These are phyloP conservation scores for Multifurca ochricompacta DNA, from an alignment of 768 basidiomycete species.

Conservation along the genomic window DNA sequence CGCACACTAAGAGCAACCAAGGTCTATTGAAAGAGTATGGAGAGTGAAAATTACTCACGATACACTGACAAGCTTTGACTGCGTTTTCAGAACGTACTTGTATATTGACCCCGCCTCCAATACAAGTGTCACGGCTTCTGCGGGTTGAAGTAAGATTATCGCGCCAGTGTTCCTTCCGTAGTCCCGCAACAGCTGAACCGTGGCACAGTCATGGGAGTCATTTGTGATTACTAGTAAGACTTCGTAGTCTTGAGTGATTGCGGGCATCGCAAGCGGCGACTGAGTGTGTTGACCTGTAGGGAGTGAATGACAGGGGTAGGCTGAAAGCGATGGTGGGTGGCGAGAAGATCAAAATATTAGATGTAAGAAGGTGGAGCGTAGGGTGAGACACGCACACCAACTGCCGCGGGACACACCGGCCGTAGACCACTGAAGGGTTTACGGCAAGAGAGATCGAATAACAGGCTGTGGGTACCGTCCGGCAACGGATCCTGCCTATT, in stretches of 20 bases:
- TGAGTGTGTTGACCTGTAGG: slow-evolving; percentile 34
- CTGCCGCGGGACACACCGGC: slow-evolving; percentile 18
- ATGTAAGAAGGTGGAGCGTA: not conserved
- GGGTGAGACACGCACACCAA: slow-evolving; percentile 9
- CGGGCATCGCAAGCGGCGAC: slow-evolving; percentile 42
- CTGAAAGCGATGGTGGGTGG: slow-evolving; percentile 8
- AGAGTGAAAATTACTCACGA: slow-evolving; percentile 40
- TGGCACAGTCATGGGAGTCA: slow-evolving; percentile 56
- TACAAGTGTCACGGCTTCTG: slow-evolving; percentile 57
- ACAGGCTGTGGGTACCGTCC: slow-evolving; percentile 10
- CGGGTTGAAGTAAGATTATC: slow-evolving; percentile 50
- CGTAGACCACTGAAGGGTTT: slow-evolving; percentile 16
- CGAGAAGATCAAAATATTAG: slow-evolving; percentile 14
- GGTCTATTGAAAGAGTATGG: not conserved
- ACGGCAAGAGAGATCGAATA: slow-evolving; percentile 18
- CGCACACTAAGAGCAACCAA: slow-evolving; percentile 38
- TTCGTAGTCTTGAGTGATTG: slow-evolving; percentile 50
- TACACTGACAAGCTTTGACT: slow-evolving; percentile 58
- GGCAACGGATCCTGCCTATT: slow-evolving; percentile 21
- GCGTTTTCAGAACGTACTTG: slow-evolving; percentile 60
- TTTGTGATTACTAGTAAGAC: slow-evolving; percentile 63
- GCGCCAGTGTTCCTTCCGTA: slow-evolving; percentile 50
- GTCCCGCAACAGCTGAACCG: slow-evolving; percentile 56
- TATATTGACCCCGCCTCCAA: slow-evolving; percentile 63
- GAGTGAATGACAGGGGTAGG: slow-evolving; percentile 5